Base-by-base conservation (phyloP, 352 stramenopile genomes). In the Phytophthora vignae region DNA sequence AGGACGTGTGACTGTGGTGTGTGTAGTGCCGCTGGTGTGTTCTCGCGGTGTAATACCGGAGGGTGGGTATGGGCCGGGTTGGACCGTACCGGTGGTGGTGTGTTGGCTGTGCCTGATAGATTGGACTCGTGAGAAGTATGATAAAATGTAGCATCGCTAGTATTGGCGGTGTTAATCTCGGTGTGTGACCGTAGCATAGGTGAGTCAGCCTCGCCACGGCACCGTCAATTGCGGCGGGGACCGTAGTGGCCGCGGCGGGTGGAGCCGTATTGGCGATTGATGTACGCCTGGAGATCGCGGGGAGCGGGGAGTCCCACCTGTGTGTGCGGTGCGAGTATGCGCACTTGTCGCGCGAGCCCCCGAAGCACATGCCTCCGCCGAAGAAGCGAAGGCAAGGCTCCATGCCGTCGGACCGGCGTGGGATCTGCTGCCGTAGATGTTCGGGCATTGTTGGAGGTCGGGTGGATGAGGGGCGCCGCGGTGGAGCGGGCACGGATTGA, bases 341-440 rank as follows among this genome's bases (percentile, higher is more conserved):
- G 29, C 58, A 65, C 7, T 33, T 31, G 11, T 65, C 58, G 1
- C 29, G 44, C 5, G 46, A 50, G 25, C 58, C 42, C 10, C 42
- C 25, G 44, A 25, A 65, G n/a, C 29, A 36, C 58, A 50, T 42
- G 14, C 5, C 48, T 10, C 59, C 49, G 44, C 60, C 31, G n/a
- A 65, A 66, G 14, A 46, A 66, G n/a, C 33, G 19, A 14, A 59
- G 31, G 17, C 60, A 58, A 6, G 48, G 60, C 12, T 66, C 46
- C 6, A 22, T 53, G 11, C 59, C 29, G 59, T 66, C 59, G 9
- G 60, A 14, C 1, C 60, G 33, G 9, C 60, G 33, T 2, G 31
- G 48, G 11, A 66, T 21, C 9, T 59, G n/a, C 19, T 38, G 12
- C 2, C 60, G 60, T 8, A 58, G 50, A 22, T 66, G 19, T 33